phyloP scores from a whole-genome alignment of 495 filamentous ascomycete genomes.

The Penicillium pulvis region DNA sequence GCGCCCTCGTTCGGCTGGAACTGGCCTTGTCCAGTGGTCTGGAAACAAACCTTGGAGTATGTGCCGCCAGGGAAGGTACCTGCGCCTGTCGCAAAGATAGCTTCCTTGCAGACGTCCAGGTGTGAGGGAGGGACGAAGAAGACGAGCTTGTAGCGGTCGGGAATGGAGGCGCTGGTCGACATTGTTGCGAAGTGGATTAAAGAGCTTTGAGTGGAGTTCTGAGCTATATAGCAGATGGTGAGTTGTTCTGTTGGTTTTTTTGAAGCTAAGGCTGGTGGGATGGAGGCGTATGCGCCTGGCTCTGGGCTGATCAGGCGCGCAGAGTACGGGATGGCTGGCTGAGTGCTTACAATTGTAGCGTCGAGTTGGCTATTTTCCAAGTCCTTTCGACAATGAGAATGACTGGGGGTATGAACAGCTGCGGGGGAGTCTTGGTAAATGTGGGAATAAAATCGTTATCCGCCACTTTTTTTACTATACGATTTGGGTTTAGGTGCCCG shows the following conservation, averaged over 20 bases:
- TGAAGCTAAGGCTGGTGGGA: neutral
- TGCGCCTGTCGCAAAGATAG: constrained; percentile 47
- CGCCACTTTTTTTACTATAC: no score
- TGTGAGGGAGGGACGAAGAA: constrained; percentile 48
- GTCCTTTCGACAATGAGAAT: neutral
- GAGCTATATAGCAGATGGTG: neutral
- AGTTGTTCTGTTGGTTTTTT: neutral
- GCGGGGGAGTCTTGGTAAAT: neutral
- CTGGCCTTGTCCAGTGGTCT: constrained; percentile 41
- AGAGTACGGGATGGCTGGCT: neutral
- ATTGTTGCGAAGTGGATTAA: constrained; percentile 3
- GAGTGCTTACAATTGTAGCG: neutral
- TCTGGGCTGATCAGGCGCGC: neutral
- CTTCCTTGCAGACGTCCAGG: constrained; percentile 47
- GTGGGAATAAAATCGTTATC: no score
- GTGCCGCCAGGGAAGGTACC: constrained; percentile 47
- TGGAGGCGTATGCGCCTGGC: neutral
- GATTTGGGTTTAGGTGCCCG: no score
- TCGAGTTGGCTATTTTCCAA: constrained; percentile 1
- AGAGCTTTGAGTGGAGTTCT: neutral
- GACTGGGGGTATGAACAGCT: neutral
- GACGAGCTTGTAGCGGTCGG: constrained; percentile 51
- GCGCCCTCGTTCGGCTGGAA: constrained; percentile 45
- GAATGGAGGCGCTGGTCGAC: constrained; percentile 15
- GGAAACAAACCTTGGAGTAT: constrained; percentile 46